Evolutionary conservation across 2,329 filamentous ascomycete species (phyloP).

Genomic region (Apiospora malaysiana): DNA sequence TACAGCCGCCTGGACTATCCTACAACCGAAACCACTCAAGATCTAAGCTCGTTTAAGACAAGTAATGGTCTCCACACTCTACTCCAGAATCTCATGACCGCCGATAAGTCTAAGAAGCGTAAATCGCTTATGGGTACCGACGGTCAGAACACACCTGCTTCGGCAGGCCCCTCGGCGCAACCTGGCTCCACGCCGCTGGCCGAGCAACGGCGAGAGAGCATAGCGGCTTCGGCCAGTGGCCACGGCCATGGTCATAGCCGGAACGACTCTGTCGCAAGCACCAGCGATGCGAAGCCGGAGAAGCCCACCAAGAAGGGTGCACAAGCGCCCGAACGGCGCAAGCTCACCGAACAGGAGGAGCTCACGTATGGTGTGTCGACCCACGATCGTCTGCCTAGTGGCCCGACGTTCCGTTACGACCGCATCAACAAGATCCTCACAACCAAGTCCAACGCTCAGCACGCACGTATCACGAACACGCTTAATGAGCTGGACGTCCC

Average conservation of each 20-base stretch:
- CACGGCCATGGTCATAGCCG: constrained; percentile 38
- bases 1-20: constrained; percentile 89
- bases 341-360: constrained; percentile 78
- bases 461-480: constrained; percentile 74
- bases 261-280: constrained; percentile 52
- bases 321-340: constrained; percentile 59
- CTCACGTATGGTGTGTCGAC: constrained; percentile 79
- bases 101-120: constrained; percentile 89
- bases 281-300: constrained; percentile 44
- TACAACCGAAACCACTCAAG: constrained; percentile 59
- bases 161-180: constrained; percentile 38
- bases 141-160: constrained; percentile 52
- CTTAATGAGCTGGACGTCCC: constrained; percentile 76
- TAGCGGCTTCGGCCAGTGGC: constrained; percentile 48
- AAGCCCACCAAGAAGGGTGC: constrained; percentile 55
- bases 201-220: constrained; percentile 58
- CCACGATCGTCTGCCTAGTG: constrained; percentile 81
- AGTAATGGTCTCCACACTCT: constrained; percentile 81
- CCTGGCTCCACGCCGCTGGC: constrained; percentile 45
- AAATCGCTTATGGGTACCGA: constrained; percentile 70
- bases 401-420: constrained; percentile 89
- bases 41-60: constrained; percentile 79
- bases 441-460: constrained; percentile 78
- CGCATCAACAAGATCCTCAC: constrained; percentile 79
- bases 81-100: constrained; percentile 79